Percentiles rank a stretch among this genome's conserved stretches.
Conservation (phyloP, 164 flowering plant genomes). For the Tetracentron sinense region DNA sequence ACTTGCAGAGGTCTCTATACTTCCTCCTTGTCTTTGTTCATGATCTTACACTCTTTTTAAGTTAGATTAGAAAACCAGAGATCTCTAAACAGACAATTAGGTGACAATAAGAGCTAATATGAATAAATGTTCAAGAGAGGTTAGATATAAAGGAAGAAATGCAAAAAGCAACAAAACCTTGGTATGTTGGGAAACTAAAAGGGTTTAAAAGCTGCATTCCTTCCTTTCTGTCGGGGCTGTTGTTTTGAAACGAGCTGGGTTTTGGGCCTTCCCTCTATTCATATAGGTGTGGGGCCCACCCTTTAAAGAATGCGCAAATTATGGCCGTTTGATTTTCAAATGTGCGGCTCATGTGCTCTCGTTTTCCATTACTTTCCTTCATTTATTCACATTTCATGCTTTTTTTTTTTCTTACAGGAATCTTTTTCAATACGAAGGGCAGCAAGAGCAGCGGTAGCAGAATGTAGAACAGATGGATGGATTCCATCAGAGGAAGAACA, state of each 20-base stretch:
- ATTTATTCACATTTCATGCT: constrained; percentile 9
- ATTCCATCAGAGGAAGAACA: constrained; percentile 39
- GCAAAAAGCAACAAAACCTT: constrained; percentile 7
- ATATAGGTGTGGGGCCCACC: no score
- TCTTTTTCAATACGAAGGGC: constrained; percentile 37
- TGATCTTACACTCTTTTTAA: no score
- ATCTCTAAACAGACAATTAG: background rate
- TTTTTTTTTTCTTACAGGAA: constrained; percentile 40
- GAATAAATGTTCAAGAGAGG: background rate
- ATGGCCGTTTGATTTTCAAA: no score
- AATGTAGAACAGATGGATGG: constrained; percentile 47
- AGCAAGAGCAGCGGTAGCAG: constrained; percentile 34
- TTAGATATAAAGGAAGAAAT: constrained; percentile 6
- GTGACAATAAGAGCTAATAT: background rate
- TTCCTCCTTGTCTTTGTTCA: constrained; percentile 4
- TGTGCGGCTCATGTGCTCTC: no score
- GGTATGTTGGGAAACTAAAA: constrained; percentile 71
- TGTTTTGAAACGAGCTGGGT: constrained; percentile 36
- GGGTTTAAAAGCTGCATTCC: constrained; percentile 63
- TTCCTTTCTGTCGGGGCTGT: constrained; percentile 72
- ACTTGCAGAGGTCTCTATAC: constrained; percentile 19
- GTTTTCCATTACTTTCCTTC: background rate
- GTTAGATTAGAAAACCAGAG: no score
- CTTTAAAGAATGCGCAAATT: no score
- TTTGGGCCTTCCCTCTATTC: constrained; percentile 38